phyloP scores from a whole-genome alignment of 2,329 filamentous ascomycete species.

The Emericellopsis cladophorae region DNA sequence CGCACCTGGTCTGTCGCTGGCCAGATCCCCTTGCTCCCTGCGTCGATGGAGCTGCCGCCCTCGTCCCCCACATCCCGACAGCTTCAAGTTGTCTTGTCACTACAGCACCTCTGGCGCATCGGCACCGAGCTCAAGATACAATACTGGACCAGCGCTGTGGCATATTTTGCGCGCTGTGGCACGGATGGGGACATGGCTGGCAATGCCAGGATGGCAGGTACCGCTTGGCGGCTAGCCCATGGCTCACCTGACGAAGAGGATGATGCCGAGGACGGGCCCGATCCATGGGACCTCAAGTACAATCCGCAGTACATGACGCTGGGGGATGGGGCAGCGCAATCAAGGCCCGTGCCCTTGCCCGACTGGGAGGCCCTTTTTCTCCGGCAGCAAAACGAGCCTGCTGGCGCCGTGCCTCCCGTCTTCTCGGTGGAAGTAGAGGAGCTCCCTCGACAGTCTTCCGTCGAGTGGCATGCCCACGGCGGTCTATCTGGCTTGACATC shows the following conservation, averaged over 20 bases:
- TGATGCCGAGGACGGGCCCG: conserved; percentile 34
- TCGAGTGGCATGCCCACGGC: conserved; percentile 74
- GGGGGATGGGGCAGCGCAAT: conserved; percentile 11
- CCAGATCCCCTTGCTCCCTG: conserved; percentile 79
- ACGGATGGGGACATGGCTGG: conserved; percentile 13
- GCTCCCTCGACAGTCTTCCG: conserved; percentile 57
- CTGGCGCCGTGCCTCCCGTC: conserved; percentile 44
- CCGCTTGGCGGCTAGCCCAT: conserved; percentile 36
- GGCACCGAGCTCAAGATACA: conserved; percentile 57
- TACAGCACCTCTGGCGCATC: conserved; percentile 86
- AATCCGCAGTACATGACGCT: conserved; percentile 35
- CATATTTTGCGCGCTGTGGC: conserved; percentile 46
- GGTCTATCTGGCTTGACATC: conserved; percentile 33
- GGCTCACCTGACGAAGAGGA: conserved; percentile 31
- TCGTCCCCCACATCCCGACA: conserved; percentile 25
- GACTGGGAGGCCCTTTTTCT: conserved; percentile 33
- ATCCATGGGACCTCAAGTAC: conserved; percentile 58
- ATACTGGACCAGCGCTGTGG: conserved; percentile 65
- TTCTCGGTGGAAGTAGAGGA: conserved; percentile 65
- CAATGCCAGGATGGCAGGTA: conserved; percentile 27
- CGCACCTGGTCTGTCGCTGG: conserved; percentile 60
- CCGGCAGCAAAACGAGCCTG: conserved; percentile 20
- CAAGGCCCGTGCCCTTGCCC: conserved; percentile 25
- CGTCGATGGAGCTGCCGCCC: conserved; percentile 54
- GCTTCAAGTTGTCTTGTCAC: conserved; percentile 54